A percentile compares a stretch with the other conserved stretches of the same genome.
Evolutionary conservation across 257 asterid species (phyloP).

Genomic region (Penstemon newberryi): DNA sequence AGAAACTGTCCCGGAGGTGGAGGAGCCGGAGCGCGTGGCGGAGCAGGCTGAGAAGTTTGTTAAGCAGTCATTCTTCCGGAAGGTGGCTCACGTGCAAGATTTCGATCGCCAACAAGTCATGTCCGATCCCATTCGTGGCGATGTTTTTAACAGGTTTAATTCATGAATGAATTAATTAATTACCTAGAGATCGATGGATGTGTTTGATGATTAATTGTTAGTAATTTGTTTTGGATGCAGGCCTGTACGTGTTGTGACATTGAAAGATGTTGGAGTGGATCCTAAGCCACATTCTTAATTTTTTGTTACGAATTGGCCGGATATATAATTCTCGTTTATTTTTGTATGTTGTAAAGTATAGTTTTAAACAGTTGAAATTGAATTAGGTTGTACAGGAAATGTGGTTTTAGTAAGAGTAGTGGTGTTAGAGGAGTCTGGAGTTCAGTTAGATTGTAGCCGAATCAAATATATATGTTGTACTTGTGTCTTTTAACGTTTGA

Average conservation of each 20-base stretch:
- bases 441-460: no score
- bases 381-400: no score
- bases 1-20: constrained; percentile 63
- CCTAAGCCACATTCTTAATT: constrained; percentile 23
- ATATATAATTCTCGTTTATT: background rate
- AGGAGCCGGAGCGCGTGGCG: constrained; percentile 60
- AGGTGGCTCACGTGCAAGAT: constrained; percentile 54
- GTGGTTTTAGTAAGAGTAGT: no score
- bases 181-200: no score
- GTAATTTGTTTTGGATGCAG: constrained; percentile 31
- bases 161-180: background rate
- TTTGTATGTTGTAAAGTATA: background rate
- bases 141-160: constrained; percentile 39
- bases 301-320: background rate
- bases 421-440: no score
- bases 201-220: background rate
- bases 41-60: constrained; percentile 51
- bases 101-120: constrained; percentile 23
- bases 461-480: no score
- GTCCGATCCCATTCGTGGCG: constrained; percentile 37
- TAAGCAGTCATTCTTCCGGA: constrained; percentile 59
- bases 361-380: no score
- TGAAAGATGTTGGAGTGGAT: constrained; percentile 59
- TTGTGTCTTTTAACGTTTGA: no score
- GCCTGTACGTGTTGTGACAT: constrained; percentile 38